These are phyloP conservation scores for Manihot esculenta DNA, from an alignment of 441 rosid species.

Conservation along the genomic window DNA sequence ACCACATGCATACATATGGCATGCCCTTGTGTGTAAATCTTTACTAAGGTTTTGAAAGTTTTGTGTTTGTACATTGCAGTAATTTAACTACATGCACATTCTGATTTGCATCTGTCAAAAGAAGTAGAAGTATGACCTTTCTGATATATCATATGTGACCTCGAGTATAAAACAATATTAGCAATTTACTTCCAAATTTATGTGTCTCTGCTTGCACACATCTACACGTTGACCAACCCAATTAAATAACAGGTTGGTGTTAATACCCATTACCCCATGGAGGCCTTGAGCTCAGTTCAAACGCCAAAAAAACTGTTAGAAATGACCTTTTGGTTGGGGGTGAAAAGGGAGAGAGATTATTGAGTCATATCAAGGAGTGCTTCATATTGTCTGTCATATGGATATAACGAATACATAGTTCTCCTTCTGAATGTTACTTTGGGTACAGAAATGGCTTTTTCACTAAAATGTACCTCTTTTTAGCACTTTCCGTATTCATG, in stretches of 20 bases:
- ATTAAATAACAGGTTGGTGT: not conserved
- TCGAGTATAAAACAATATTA: not conserved
- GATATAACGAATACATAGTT: not conserved
- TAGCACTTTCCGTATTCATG: no score
- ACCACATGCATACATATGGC: no score
- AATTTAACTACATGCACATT: not conserved
- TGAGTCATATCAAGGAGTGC: not conserved
- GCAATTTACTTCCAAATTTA: not conserved
- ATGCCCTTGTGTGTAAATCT: not conserved
- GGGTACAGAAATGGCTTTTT: not conserved
- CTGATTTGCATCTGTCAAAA: not conserved
- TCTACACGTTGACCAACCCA: not conserved
- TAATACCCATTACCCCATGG: not conserved
- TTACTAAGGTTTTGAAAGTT: not conserved
- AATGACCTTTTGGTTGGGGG: not conserved
- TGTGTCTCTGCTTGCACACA: not conserved
- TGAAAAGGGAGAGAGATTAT: not conserved
- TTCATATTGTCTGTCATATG: not conserved
- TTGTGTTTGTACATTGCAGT: not conserved
- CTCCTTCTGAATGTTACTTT: constrained; percentile 3
- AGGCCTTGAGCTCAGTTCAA: not conserved
- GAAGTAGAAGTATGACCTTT: not conserved
- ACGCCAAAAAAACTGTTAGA: not conserved
- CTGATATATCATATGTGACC: not conserved
- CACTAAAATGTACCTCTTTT: no score